Percentiles rank a stretch among this genome's conserved stretches.
phyloP scores from a whole-genome alignment of 2,329 filamentous ascomycete species.

The Fusarium floridanum region DNA sequence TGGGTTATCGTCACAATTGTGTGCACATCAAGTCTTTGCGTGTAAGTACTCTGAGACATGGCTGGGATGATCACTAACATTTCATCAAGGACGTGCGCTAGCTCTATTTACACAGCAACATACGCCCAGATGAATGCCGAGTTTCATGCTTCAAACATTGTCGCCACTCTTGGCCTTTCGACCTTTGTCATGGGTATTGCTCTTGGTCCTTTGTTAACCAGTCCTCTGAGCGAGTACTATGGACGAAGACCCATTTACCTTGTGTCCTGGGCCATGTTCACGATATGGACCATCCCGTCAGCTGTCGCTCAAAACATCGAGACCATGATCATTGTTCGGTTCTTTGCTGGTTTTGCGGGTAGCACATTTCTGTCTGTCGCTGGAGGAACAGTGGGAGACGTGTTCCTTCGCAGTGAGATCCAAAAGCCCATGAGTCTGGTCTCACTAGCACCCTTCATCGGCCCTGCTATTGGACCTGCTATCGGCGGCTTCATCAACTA shows the following conservation, averaged over 20 bases:
- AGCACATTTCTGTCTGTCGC: constrained; percentile 39
- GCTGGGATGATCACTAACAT: neutral
- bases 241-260: constrained; percentile 83
- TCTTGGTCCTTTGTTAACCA: constrained; percentile 68
- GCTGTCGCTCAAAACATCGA: constrained; percentile 80
- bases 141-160: constrained; percentile 21
- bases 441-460: constrained; percentile 35
- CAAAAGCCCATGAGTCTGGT: constrained; percentile 40
- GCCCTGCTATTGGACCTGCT: constrained; percentile 33
- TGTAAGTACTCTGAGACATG: constrained; percentile 16
- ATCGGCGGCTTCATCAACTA: constrained; percentile 40
- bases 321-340: constrained; percentile 81
- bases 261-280: constrained; percentile 75
- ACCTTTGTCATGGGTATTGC: constrained; percentile 62
- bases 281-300: constrained; percentile 82
- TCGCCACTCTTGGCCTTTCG: constrained; percentile 32
- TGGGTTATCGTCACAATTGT: constrained; percentile 35
- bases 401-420: constrained; percentile 25
- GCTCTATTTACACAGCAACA: constrained; percentile 74
- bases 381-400: constrained; percentile 36
- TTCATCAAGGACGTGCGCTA: constrained; percentile 75
- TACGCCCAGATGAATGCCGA: constrained; percentile 36
- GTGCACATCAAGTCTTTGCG: constrained; percentile 27
- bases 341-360: constrained; percentile 69
- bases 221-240: constrained; percentile 75